phyloP scores from a whole-genome alignment of 108 stramenopile species.

The Fragilariopsis cylindrus region DNA sequence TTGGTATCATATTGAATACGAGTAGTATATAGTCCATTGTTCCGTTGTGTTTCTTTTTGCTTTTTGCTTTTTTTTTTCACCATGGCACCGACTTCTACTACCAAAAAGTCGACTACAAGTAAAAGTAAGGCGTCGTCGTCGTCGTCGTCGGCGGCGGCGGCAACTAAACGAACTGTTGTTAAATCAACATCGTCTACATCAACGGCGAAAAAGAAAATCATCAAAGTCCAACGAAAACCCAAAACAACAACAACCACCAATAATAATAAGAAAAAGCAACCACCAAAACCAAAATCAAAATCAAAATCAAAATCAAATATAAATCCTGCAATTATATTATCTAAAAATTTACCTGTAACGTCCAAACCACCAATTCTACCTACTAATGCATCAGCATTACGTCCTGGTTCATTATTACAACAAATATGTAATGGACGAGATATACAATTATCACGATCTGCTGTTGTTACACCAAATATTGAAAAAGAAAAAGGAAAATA shows the following conservation, averaged over 20 bases:
- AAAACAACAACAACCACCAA: background rate
- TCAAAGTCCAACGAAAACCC: background rate
- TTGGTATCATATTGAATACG: no score
- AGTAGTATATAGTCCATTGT: no score
- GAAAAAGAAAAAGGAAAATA: slow-evolving; percentile 41
- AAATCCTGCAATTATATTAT: slow-evolving; percentile 1
- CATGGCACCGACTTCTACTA: slow-evolving; percentile 5
- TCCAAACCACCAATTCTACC: slow-evolving; percentile 20
- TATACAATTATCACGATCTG: slow-evolving; percentile 38
- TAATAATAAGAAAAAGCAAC: background rate
- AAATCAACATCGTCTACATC: background rate
- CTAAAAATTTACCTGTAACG: slow-evolving; percentile 31
- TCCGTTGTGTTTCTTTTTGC: background rate
- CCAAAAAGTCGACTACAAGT: background rate
- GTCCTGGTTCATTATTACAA: slow-evolving; percentile 37
- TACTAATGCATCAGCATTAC: slow-evolving; percentile 24
- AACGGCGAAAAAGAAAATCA: background rate
- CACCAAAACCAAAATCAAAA: background rate
- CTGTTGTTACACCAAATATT: slow-evolving; percentile 27
- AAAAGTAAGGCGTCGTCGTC: no score
- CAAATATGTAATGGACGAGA: slow-evolving; percentile 40
- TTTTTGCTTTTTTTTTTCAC: background rate
- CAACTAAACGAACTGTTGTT: background rate
- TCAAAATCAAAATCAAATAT: background rate
- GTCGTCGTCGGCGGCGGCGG: background rate